A percentile compares a stretch with the other conserved stretches of the same genome.
Conservation (phyloP, 495 filamentous ascomycete genomes). For the Tuber microsphaerosporum region DNA sequence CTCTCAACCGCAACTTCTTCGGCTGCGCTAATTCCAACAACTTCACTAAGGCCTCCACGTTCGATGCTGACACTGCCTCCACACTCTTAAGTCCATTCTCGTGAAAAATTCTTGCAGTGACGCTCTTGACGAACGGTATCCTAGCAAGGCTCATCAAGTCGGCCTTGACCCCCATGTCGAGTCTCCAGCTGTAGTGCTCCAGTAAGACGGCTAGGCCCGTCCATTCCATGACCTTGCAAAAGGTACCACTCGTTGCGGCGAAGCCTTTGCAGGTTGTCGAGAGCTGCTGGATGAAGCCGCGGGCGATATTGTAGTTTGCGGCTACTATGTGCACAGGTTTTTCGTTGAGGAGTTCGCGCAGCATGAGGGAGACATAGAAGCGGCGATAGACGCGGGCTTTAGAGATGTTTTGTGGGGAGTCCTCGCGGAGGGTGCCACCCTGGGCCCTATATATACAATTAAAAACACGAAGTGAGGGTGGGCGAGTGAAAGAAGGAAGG, state of each 20-base stretch:
- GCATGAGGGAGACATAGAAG: slow-evolving; percentile 72
- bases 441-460: slow-evolving; percentile 52
- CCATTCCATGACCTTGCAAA: slow-evolving; percentile 69
- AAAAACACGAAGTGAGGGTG: background rate
- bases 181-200: slow-evolving; percentile 67
- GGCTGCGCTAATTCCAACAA: slow-evolving; percentile 58
- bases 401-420: slow-evolving; percentile 54
- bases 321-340: slow-evolving; percentile 64
- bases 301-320: slow-evolving; percentile 59
- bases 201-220: slow-evolving; percentile 66
- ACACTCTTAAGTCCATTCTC: slow-evolving; percentile 69
- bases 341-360: slow-evolving; percentile 76
- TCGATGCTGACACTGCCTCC: slow-evolving; percentile 59
- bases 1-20: slow-evolving; percentile 55
- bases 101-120: slow-evolving; percentile 66
- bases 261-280: slow-evolving; percentile 73
- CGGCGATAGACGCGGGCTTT: slow-evolving; percentile 59
- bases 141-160: slow-evolving; percentile 68
- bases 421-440: slow-evolving; percentile 61
- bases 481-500: background rate
- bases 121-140: slow-evolving; percentile 70
- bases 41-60: slow-evolving; percentile 61
- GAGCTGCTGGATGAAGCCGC: slow-evolving; percentile 65
- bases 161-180: slow-evolving; percentile 66
- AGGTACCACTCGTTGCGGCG: slow-evolving; percentile 67